Evolutionary conservation across 208 protist species (phyloP).

Genomic region (Phytomonas francai): DNA sequence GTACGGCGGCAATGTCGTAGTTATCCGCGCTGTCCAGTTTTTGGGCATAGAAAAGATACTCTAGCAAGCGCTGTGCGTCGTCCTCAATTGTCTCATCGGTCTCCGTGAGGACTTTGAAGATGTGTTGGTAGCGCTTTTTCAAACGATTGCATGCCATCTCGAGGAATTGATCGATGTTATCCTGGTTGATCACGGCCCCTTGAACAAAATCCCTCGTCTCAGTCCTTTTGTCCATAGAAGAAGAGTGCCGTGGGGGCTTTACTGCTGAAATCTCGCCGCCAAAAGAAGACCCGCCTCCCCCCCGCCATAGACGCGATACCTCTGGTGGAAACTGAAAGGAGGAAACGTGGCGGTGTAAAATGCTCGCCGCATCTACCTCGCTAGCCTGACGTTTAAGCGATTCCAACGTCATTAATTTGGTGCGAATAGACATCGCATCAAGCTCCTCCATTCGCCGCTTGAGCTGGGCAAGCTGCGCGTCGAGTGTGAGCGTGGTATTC

Average conservation of each 20-base stretch:
- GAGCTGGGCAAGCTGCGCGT: constrained; percentile 34
- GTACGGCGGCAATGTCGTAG: constrained; percentile 29
- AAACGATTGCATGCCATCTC: constrained; percentile 42
- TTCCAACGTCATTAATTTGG: constrained; percentile 55
- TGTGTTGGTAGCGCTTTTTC: constrained; percentile 41
- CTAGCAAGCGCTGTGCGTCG: constrained; percentile 26
- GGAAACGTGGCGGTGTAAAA: constrained; percentile 25
- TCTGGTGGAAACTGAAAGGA: constrained; percentile 34
- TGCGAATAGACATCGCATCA: constrained; percentile 39
- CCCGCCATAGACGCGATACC: constrained; percentile 51
- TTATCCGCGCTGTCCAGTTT: constrained; percentile 26
- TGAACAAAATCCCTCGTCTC: too few species aligned
- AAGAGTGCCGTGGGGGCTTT: too few species aligned
- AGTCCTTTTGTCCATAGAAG: too few species aligned
- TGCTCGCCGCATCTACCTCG: constrained; percentile 24
- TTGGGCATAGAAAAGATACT: constrained; percentile 46
- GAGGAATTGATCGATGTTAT: constrained; percentile 48
- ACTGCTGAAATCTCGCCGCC: background rate
- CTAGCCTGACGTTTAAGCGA: constrained; percentile 30
- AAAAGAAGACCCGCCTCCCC: background rate
- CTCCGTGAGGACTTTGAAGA: constrained; percentile 28
- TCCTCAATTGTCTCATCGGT: constrained; percentile 28
- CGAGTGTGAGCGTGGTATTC: constrained; percentile 10
- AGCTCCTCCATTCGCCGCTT: constrained; percentile 25
- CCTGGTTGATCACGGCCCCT: constrained; percentile 20